phyloP scores from a whole-genome alignment of 495 filamentous ascomycete species.

The Apodospora peruviana region DNA sequence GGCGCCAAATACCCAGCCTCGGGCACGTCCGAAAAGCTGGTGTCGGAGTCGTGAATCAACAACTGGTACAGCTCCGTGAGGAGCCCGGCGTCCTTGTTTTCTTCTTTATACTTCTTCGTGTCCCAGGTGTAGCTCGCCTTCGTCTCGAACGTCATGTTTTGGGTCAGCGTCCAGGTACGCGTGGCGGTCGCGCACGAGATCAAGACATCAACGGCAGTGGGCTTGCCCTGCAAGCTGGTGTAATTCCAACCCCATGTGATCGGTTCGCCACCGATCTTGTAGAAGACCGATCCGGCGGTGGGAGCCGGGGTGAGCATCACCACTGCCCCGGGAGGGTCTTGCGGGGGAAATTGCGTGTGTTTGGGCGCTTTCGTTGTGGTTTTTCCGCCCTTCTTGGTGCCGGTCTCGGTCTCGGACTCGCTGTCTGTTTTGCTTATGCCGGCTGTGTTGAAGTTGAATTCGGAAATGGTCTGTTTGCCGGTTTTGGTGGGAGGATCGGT shows the following conservation, averaged over 20 bases:
- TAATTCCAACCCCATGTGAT: slow-evolving; percentile 95
- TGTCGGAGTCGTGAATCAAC: slow-evolving; percentile 69
- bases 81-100: slow-evolving; percentile 52
- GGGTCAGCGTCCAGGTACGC: slow-evolving; percentile 44
- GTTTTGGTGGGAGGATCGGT: neutral
- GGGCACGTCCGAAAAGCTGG: slow-evolving; percentile 54
- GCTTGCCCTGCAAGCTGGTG: slow-evolving; percentile 74
- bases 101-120: slow-evolving; percentile 61
- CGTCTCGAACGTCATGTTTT: slow-evolving; percentile 47
- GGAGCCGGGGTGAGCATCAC: slow-evolving; percentile 71
- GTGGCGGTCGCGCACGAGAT: slow-evolving; percentile 60
- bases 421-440: slow-evolving; percentile 4
- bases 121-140: slow-evolving; percentile 62
- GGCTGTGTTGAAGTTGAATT: slow-evolving; percentile 2
- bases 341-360: slow-evolving; percentile 51
- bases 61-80: slow-evolving; percentile 78
- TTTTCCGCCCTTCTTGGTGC: slow-evolving; percentile 22
- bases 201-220: slow-evolving; percentile 73
- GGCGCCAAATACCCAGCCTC: slow-evolving; percentile 67
- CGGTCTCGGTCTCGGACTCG: neutral
- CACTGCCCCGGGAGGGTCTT: slow-evolving; percentile 64
- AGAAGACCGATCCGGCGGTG: slow-evolving; percentile 60
- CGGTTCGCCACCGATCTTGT: slow-evolving; percentile 73
- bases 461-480: neutral
- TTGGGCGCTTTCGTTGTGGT: slow-evolving; percentile 27